Conservation (phyloP, 2,329 filamentous ascomycete genomes). For the Ophiostoma montium region DNA sequence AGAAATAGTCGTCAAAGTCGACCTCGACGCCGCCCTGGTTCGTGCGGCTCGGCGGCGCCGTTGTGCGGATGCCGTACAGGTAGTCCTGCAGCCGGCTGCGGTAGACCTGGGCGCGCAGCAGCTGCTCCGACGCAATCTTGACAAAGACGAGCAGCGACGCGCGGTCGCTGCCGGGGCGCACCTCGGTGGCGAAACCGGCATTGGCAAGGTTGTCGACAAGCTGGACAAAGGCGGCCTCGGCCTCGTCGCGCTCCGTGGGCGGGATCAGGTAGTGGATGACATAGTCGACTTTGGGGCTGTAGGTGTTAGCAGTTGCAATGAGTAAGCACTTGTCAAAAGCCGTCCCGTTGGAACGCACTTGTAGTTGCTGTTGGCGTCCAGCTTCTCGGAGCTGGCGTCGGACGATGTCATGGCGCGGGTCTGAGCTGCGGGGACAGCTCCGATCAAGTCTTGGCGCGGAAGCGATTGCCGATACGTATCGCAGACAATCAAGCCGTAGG, state of each 20-base stretch:
- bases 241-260: slow-evolving; percentile 36
- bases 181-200: slow-evolving; percentile 77
- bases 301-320: too few species aligned
- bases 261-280: slow-evolving; percentile 69
- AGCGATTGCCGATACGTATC: too few species aligned
- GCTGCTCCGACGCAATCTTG: slow-evolving; percentile 59
- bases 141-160: slow-evolving; percentile 71
- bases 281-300: slow-evolving; percentile 61
- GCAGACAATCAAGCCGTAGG: background rate
- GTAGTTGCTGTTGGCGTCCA: slow-evolving; percentile 17
- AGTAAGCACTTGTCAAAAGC: slow-evolving; percentile 6
- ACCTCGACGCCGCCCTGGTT: slow-evolving; percentile 29
- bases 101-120: slow-evolving; percentile 70
- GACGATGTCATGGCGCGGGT: slow-evolving; percentile 12
- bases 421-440: too few species aligned
- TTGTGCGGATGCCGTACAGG: slow-evolving; percentile 73
- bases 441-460: too few species aligned
- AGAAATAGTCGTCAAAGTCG: slow-evolving; percentile 51
- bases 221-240: slow-evolving; percentile 61
- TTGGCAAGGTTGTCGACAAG: slow-evolving; percentile 61
- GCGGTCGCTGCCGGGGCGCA: slow-evolving; percentile 57
- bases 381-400: slow-evolving; percentile 10
- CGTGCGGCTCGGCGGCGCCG: slow-evolving; percentile 38
- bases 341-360: too few species aligned
- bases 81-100: slow-evolving; percentile 83